These are phyloP conservation scores for Ascochyta lentis DNA, from an alignment of 2,329 filamentous ascomycete genomes.

Conservation along the genomic window DNA sequence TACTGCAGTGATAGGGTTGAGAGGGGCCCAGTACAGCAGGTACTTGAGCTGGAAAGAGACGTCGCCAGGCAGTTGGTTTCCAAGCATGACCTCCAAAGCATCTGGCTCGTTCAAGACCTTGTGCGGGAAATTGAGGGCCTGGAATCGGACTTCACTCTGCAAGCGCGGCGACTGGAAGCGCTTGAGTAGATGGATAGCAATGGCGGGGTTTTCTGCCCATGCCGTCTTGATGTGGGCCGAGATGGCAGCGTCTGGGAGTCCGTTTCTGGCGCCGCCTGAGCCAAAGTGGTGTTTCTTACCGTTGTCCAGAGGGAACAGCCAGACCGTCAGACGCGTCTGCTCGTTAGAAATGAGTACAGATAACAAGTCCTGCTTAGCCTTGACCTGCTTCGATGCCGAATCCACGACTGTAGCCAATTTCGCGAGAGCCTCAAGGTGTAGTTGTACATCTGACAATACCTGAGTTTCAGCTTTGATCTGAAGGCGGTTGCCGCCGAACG, in stretches of 20 bases:
- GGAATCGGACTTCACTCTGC: slow-evolving; percentile 75
- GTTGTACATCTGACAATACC: slow-evolving; percentile 76
- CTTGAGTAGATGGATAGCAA: slow-evolving; percentile 84
- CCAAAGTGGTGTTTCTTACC: slow-evolving; percentile 61
- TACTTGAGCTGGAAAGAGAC: slow-evolving; percentile 85
- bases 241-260: slow-evolving; percentile 58
- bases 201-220: slow-evolving; percentile 82
- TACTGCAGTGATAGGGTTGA: slow-evolving; percentile 91
- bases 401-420: slow-evolving; percentile 60
- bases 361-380: slow-evolving; percentile 83
- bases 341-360: slow-evolving; percentile 83
- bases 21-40: slow-evolving; percentile 88
- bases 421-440: slow-evolving; percentile 69
- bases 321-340: slow-evolving; percentile 81
- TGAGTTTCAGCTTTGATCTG: slow-evolving; percentile 93
- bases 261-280: slow-evolving; percentile 52
- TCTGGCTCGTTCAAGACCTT: slow-evolving; percentile 82
- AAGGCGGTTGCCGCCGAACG: slow-evolving; percentile 90
- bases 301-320: slow-evolving; percentile 81
- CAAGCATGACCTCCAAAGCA: slow-evolving; percentile 82
- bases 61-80: slow-evolving; percentile 76
- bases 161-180: slow-evolving; percentile 80
- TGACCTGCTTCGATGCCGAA: slow-evolving; percentile 68
- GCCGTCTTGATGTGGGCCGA: slow-evolving; percentile 76
- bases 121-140: slow-evolving; percentile 82